Conservation (phyloP, 1,139 yeast genomes). For the Suhomyces guaymorum region DNA sequence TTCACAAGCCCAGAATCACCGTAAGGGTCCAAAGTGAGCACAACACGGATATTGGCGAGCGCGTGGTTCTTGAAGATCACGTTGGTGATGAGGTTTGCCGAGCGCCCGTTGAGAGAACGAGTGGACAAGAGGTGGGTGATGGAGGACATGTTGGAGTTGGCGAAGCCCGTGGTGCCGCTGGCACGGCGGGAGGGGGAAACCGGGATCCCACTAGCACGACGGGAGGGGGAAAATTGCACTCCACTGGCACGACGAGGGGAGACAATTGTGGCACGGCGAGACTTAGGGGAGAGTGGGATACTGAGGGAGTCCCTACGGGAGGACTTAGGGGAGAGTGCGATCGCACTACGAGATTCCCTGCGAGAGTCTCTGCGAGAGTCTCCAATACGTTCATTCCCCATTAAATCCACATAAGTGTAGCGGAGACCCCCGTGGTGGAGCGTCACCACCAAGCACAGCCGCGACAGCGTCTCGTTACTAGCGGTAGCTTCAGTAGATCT, state of each 20-base stretch:
- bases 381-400: constrained; percentile 35
- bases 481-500: constrained; percentile 25
- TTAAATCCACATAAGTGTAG: constrained; percentile 31
- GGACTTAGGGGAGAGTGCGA: no score
- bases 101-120: constrained; percentile 19
- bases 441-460: constrained; percentile 32
- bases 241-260: no score
- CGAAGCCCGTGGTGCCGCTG: no score
- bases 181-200: no score
- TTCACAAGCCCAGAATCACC: constrained; percentile 30
- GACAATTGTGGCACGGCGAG: no score
- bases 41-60: constrained; percentile 24
- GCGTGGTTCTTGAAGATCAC: constrained; percentile 26
- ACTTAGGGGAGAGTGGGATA: no score
- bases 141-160: constrained; percentile 31
- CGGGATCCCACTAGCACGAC: no score
- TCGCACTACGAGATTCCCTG: no score
- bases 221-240: no score
- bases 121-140: constrained; percentile 29
- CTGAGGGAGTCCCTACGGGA: no score
- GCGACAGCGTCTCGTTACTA: constrained; percentile 25
- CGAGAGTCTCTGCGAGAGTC: constrained; percentile 15
- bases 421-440: constrained; percentile 23
- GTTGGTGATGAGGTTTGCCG: constrained; percentile 32
- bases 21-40: constrained; percentile 31